Conservation (phyloP, 1,284 basidiomycete species). For the Cutaneotrichosporon sp. region DNA sequence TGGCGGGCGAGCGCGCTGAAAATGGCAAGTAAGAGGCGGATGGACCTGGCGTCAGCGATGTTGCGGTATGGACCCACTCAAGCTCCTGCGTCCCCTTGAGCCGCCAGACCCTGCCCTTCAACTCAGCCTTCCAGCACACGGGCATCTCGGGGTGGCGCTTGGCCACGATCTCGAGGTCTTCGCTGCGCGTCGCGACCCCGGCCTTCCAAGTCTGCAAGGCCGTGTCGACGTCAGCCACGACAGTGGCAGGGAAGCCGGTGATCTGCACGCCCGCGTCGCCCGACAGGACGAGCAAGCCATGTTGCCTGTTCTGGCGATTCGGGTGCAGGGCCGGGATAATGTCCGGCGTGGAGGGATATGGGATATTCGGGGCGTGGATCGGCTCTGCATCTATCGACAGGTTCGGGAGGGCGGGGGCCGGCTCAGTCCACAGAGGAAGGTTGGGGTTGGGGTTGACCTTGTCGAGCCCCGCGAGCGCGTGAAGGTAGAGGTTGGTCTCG, state of each 20-base stretch:
- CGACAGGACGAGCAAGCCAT: constrained; percentile 39
- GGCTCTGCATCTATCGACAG: constrained; percentile 6
- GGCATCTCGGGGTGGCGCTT: constrained; percentile 6
- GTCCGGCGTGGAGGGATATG: constrained; percentile 11
- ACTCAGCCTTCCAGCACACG: constrained; percentile 34
- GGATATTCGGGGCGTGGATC: constrained; percentile 7
- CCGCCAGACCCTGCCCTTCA: constrained; percentile 44
- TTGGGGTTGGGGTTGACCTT: constrained; percentile 14
- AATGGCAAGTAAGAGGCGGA: constrained; percentile 40
- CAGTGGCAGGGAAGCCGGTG: constrained; percentile 33
- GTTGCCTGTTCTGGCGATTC: constrained; percentile 15
- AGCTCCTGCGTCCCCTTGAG: constrained; percentile 44
- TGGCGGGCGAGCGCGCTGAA: constrained; percentile 38
- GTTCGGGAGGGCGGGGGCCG: constrained; percentile 37
- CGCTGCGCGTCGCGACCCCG: constrained; percentile 30
- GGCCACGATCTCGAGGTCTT: constrained; percentile 22
- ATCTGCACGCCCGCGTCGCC: constrained; percentile 31
- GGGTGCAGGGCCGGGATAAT: constrained; percentile 1
- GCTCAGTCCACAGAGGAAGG: constrained; percentile 42
- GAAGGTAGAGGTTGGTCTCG: constrained; percentile 46
- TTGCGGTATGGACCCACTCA: constrained; percentile 34
- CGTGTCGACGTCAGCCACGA: constrained; percentile 30
- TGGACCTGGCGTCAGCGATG: constrained; percentile 26
- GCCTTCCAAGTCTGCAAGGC: constrained; percentile 31
- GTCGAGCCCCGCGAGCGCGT: constrained; percentile 43